Evolutionary conservation across 2,329 filamentous ascomycete species (phyloP), one percentile per base, ranked within the genome.

Genomic region (Lasiodiplodia theobromae): DNA sequence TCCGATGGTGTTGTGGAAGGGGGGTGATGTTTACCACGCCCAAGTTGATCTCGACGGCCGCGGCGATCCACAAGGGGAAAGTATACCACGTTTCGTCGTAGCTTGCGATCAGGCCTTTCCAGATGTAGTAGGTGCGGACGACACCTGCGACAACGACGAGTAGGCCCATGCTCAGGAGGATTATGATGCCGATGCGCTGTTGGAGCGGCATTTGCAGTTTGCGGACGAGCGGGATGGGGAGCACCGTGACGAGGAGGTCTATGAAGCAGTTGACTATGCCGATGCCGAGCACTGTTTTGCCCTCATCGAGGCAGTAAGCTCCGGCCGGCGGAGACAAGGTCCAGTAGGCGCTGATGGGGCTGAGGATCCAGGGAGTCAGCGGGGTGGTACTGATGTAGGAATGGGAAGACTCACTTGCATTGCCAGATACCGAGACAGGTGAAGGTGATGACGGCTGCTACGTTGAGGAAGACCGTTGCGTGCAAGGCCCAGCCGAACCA

Each of bases 41-140:
- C 7, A 84, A 69, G 69, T 84, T 81, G 10, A 84, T 80, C 71
- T 84, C 82, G 2, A 84, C 78, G 0, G 81, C 78, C 4, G 82
- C 81, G 53, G 77, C 77, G n/a, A 84, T 83, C 81, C 82, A 84
- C 0, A 84, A 72, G 6, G 81, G 80, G 73, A 82, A 83, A 4
- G 80, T 75, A 66, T 77, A 80, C 82, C 82, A 84, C 2, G 81
- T 82, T 66, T 78, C 76, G 64, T 84, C 82, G 69, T 80, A 83
- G 65, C 76, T 80, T 2, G 70, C 71, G 6, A 83, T 75, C 6
- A 84, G 71, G 18, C 76, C 77, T 67, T 78, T 76, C 73, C 81
- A 83, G 57, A 83, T 82, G 71, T 72, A 83, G 75, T 79, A 83
- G 4, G 81, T 84, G 18, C 82, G 75, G 31, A 83, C 72, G 10